These are phyloP conservation scores for Lecanosticta acicola DNA, from an alignment of 2,329 filamentous ascomycete species.

Conservation along the genomic window DNA sequence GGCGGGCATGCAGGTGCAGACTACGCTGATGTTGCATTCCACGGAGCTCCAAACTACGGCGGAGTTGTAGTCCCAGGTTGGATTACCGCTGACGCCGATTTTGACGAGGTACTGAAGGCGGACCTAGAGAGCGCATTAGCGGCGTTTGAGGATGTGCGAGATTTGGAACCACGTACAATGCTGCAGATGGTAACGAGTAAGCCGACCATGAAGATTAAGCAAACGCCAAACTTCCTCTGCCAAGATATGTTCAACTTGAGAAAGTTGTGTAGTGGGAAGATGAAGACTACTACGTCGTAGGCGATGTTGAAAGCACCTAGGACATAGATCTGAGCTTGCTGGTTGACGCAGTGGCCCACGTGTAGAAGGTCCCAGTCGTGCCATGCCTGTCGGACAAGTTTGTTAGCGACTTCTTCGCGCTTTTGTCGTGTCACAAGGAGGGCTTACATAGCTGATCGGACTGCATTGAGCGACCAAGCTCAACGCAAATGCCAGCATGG, in stretches of 20 bases:
- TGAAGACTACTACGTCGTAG: constrained; percentile 20
- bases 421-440: background rate
- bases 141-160: background rate
- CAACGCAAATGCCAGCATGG: constrained; percentile 13
- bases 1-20: constrained; percentile 20
- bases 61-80: constrained; percentile 18
- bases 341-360: constrained; percentile 13
- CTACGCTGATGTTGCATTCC: constrained; percentile 17
- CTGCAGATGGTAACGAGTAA: constrained; percentile 16
- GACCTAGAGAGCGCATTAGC: constrained; percentile 1
- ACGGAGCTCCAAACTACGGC: constrained; percentile 14
- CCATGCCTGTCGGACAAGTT: constrained; percentile 13
- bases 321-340: constrained; percentile 13
- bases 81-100: constrained; percentile 13
- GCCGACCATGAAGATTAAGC: constrained; percentile 18
- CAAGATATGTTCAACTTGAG: constrained; percentile 20
- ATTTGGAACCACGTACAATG: constrained; percentile 6
- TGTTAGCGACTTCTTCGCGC: constrained; percentile 3
- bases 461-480: constrained; percentile 15
- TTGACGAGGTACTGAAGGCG: constrained; percentile 19
- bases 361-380: constrained; percentile 18
- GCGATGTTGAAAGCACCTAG: constrained; percentile 20
- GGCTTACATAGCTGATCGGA: constrained; percentile 6
- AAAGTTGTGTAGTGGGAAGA: constrained; percentile 20
- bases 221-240: constrained; percentile 16